Evolutionary conservation across 495 filamentous ascomycete genomes (phyloP), one percentile per base, ranked within the genome.

Genomic region (Cercophora sp.): DNA sequence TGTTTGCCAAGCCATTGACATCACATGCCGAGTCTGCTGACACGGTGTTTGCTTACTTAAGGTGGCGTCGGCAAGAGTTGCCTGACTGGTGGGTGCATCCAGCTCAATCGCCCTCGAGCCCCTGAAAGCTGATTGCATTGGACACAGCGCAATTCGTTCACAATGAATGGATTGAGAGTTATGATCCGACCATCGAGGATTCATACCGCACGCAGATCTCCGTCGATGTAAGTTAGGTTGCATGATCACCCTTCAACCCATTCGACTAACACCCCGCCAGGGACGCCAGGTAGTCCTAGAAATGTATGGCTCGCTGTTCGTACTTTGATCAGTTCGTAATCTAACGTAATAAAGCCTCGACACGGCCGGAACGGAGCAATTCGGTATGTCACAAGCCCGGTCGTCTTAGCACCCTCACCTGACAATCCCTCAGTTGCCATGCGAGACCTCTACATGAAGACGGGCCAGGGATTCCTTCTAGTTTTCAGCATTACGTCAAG

Each of bases 111-210:
- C 23, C 54, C 46, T 24, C 36, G 23, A 54, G 39, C 43, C 46
- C 43, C 42, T 55, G 54, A 43, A 27, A 19, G 54, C 47, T 55
- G 36, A 51, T 52, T 35, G 54, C 44, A 6, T 36, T 36, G 62
- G 46, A 51, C 53, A 62, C 71, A 96, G 93, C 93, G 56, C 93
- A 98, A 80, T 98, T 98, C 69, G 93, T 97, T 16, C 93, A 97
- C 68, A 95, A 96, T 77, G 88, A 96, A 39, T 98, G 94, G 90
- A 96, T 98, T 65, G 93, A 98, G 71, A 91, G 87, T 68, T 98
- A 98, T 72, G 93, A 98, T 70, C 93, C 93, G 3, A 98, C 91
- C 4, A 96, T 96, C 59, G 91, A 96, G 51, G 91, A 98, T 71
- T 96, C 93, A 36, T 98, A 97, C 69, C 79, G 91, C 41, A 96